A percentile compares a stretch with the other conserved stretches of the same genome.
These are phyloP conservation scores for Tetrahymena borealis DNA, from an alignment of 73 alveolate species.

Conservation along the genomic window DNA sequence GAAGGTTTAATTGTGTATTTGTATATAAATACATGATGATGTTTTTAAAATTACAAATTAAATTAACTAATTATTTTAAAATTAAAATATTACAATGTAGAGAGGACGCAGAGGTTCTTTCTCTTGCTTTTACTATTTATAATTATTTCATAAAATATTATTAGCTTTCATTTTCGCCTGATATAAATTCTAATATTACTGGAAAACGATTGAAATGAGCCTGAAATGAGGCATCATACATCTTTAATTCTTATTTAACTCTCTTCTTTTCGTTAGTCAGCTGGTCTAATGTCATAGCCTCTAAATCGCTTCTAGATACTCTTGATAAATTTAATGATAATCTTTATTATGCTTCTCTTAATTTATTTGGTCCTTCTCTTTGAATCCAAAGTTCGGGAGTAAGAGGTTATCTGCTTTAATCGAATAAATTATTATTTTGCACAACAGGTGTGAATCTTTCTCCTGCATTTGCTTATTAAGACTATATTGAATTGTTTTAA, in stretches of 20 bases:
- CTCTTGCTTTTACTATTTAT: conserved; percentile 26
- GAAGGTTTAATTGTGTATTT: too few relatives aligned
- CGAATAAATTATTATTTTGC: not conserved
- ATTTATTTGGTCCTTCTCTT: conserved; percentile 47
- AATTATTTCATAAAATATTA: not conserved
- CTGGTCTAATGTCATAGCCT: conserved; percentile 42
- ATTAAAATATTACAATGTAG: conserved; percentile 29
- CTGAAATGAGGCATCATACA: conserved; percentile 53
- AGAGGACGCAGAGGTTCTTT: conserved; percentile 81
- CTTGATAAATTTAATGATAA: conserved; percentile 22
- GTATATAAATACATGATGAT: too few relatives aligned
- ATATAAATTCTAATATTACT: not conserved
- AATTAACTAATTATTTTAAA: not conserved
- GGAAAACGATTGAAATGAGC: conserved; percentile 46
- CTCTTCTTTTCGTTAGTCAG: conserved; percentile 49
- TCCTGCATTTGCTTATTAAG: not conserved
- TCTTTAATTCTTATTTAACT: conserved; percentile 63
- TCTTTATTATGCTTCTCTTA: conserved; percentile 43
- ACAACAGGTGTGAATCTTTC: too few relatives aligned
- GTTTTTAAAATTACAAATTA: too few relatives aligned
- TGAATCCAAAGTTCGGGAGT: conserved; percentile 46
- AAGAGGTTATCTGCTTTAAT: not conserved
- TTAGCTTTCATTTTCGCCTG: not conserved
- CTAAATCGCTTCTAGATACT: conserved; percentile 49
- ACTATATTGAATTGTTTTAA: not conserved